Conservation (phyloP, 371 early-diverging fungal genomes). For the Actinomortierella wolfii region DNA sequence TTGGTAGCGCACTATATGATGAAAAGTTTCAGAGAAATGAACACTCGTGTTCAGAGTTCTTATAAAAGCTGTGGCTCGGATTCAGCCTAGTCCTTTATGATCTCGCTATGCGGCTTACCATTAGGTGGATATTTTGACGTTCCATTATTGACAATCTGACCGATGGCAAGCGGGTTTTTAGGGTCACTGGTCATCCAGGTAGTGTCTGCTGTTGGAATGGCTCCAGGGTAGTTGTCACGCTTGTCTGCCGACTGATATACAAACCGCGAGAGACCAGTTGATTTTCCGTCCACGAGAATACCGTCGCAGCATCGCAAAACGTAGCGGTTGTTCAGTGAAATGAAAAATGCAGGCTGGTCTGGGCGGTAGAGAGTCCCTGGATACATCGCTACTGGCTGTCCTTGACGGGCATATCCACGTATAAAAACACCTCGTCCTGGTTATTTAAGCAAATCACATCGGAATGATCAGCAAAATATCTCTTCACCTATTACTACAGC, state of each 20-base stretch:
- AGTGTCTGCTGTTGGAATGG: constrained; percentile 53
- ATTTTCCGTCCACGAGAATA: constrained; percentile 59
- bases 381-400: constrained; percentile 32
- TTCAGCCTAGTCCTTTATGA: not conserved
- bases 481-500: not conserved
- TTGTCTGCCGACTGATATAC: constrained; percentile 52
- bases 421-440: not conserved
- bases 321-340: constrained; percentile 57
- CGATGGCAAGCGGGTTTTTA: constrained; percentile 60
- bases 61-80: not conserved
- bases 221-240: constrained; percentile 63
- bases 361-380: constrained; percentile 58
- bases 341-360: constrained; percentile 57
- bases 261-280: constrained; percentile 51
- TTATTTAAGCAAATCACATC: too few relatives aligned
- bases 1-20: constrained; percentile 53
- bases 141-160: constrained; percentile 61
- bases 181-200: constrained; percentile 49
- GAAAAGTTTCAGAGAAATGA: constrained; percentile 6
- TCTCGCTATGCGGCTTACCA: constrained; percentile 28
- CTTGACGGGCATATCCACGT: constrained; percentile 3
- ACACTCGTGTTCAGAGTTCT: constrained; percentile 1
- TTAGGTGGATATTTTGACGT: constrained; percentile 47
- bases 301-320: constrained; percentile 62
- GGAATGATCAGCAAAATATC: not conserved